Percentiles rank a stretch among this genome's conserved stretches.
phyloP scores from a whole-genome alignment of 345 rosid genomes.

The Euphorbia pulcherrima region DNA sequence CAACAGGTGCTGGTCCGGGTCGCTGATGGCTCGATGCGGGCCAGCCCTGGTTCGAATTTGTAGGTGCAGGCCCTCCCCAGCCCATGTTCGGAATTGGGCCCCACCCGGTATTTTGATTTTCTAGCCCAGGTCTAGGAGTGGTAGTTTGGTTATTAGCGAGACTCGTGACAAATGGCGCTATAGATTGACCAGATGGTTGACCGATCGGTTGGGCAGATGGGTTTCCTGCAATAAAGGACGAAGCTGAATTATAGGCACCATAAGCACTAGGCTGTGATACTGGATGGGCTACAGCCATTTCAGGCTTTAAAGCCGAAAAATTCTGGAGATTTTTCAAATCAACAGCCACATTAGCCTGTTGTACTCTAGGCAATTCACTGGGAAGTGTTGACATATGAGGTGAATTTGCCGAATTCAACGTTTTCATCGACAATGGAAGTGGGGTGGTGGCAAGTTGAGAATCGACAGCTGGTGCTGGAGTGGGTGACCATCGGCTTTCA shows the following conservation, averaged over 20 bases:
- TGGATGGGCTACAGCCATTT: conserved; percentile 29
- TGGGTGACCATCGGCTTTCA: conserved; percentile 73
- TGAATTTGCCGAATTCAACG: conserved; percentile 32
- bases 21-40: conserved; percentile 50
- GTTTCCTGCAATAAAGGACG: conserved; percentile 30
- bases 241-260: conserved; percentile 36
- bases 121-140: conserved; percentile 36
- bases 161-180: conserved; percentile 50
- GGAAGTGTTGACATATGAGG: conserved; percentile 25
- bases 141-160: conserved; percentile 33
- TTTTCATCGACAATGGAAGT: conserved; percentile 20
- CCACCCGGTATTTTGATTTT: conserved; percentile 56
- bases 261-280: conserved; percentile 34
- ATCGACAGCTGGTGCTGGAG: conserved; percentile 38
- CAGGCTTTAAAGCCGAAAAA: conserved; percentile 41
- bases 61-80: conserved; percentile 57
- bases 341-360: conserved; percentile 33
- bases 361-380: conserved; percentile 36
- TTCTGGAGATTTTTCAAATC: conserved; percentile 47
- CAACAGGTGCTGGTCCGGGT: conserved; percentile 40
- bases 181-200: conserved; percentile 38
- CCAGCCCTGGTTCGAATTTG: conserved; percentile 52
- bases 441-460: conserved; percentile 28
- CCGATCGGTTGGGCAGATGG: conserved; percentile 38
- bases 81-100: conserved; percentile 49